Base-by-base conservation (phyloP, 2,329 filamentous ascomycete species). In the Davidsoniella eucalypti region DNA sequence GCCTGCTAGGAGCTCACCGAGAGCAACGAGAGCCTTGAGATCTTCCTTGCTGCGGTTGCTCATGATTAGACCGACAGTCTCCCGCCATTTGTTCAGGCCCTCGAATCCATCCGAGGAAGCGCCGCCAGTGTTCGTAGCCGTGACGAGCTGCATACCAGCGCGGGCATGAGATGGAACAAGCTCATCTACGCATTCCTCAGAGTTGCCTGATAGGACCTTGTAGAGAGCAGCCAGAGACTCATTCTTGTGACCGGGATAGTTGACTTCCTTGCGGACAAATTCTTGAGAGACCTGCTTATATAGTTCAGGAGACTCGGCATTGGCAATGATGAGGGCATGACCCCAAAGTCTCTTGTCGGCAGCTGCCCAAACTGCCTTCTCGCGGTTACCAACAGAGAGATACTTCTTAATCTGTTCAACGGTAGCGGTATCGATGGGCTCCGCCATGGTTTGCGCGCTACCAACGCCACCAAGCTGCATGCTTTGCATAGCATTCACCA, bases 221-320 rank as follows among this genome's bases (percentile, higher is more conserved):
- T 98, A 98, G 3, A 98, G 67, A 0, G 90, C 87, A 26, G 90
- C 88, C 43, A 98, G 71, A 2, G 90, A 85, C 63, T 95, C 84
- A 49, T 87, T 87, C 57, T 83, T 85, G 49, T 81, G 78, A 2
- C 84, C 80, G 3, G 81, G 69, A 48, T 82, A 82, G 61, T 92
- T 93, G 50, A 98, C 86, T 63, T 98, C 92, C 59, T 93, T 88
- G 57, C 87, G 82, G 16, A 98, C 83, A 59, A 98, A 98, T 59
- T 98, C 92, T 59, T 94, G 87, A 0, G 87, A 79, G 23, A 98
- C 88, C 61, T 93, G 85, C 62, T 87, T 93, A 75, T 93, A 96
- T 2, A 93, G 70, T 18, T 86, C 84, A 44, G 84, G 70, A 1
- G 86, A 92, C 65, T 94, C 63, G 0, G 78, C 80, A 54, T 78